phyloP scores from a whole-genome alignment of 306 rosid species.

The Astragalus membranaceus region DNA sequence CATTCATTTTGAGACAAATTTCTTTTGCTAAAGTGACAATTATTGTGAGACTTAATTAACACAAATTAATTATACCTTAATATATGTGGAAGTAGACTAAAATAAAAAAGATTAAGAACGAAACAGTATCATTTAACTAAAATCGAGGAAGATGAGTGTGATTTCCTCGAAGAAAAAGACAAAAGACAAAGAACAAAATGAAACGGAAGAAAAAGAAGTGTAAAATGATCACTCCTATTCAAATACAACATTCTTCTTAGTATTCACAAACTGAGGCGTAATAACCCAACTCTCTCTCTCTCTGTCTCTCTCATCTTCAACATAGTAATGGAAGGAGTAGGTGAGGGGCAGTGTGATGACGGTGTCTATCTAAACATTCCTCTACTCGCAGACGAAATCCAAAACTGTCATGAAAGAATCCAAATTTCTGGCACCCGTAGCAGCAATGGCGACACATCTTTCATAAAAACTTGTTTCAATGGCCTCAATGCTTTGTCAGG shows the following conservation, averaged over 20 bases:
- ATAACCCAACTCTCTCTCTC: background rate
- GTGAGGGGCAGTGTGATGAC: background rate
- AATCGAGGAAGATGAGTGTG: no score
- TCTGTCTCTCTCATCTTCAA: background rate
- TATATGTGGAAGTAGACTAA: no score
- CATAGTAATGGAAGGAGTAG: background rate
- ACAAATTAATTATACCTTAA: no score
- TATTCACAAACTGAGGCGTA: background rate
- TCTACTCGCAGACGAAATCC: background rate
- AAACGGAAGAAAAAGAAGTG: no score
- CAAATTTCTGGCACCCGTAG: background rate
- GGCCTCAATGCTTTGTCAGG: constrained; percentile 37
- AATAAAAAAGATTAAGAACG: no score
- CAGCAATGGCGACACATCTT: background rate
- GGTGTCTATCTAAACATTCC: background rate
- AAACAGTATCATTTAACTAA: no score
- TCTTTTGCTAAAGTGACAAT: no score
- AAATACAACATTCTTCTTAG: background rate
- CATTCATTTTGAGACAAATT: no score
- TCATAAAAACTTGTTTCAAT: constrained; percentile 25
- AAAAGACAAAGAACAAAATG: no score
- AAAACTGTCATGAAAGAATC: background rate
- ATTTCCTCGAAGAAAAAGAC: no score
- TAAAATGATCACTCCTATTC: no score
- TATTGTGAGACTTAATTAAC: no score